phyloP scores from a whole-genome alignment of 2,329 filamentous ascomycete species.

The Aspergillus tubingensis region DNA sequence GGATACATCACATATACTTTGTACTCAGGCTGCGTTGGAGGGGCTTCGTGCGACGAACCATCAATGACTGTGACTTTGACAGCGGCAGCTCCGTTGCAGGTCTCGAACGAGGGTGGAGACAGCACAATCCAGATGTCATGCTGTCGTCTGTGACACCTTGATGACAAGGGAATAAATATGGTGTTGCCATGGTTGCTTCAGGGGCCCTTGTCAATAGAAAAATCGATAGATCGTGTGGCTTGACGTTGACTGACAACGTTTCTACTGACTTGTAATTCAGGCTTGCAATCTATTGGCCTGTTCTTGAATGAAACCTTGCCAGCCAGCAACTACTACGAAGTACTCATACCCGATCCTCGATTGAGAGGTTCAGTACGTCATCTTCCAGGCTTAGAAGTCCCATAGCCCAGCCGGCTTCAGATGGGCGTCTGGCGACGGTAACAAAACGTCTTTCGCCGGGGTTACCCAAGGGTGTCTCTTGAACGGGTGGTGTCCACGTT shows the following conservation, averaged over 20 bases:
- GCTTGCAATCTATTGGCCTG: background rate
- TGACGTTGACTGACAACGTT: background rate
- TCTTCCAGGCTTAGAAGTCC: slow-evolving; percentile 77
- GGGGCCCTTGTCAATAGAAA: background rate
- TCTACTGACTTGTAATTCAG: background rate
- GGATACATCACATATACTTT: background rate
- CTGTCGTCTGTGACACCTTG: background rate
- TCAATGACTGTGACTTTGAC: background rate
- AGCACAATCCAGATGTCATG: background rate
- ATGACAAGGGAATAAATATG: background rate
- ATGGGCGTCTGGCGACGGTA: slow-evolving; percentile 63
- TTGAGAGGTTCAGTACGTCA: slow-evolving; percentile 66
- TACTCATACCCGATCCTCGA: slow-evolving; percentile 41
- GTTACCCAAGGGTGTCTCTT: slow-evolving; percentile 25
- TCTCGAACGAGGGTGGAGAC: background rate
- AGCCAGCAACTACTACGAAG: background rate
- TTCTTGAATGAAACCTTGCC: background rate
- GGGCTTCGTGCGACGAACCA: background rate
- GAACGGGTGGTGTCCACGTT: slow-evolving; percentile 4
- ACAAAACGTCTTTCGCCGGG: slow-evolving; percentile 56
- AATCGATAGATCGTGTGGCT: background rate
- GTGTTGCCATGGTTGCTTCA: background rate
- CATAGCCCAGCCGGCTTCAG: slow-evolving; percentile 69
- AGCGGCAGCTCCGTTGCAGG: background rate
- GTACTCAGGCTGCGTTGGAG: background rate